These are phyloP conservation scores for Adansonia digitata DNA, from an alignment of 345 rosid genomes.

Conservation along the genomic window DNA sequence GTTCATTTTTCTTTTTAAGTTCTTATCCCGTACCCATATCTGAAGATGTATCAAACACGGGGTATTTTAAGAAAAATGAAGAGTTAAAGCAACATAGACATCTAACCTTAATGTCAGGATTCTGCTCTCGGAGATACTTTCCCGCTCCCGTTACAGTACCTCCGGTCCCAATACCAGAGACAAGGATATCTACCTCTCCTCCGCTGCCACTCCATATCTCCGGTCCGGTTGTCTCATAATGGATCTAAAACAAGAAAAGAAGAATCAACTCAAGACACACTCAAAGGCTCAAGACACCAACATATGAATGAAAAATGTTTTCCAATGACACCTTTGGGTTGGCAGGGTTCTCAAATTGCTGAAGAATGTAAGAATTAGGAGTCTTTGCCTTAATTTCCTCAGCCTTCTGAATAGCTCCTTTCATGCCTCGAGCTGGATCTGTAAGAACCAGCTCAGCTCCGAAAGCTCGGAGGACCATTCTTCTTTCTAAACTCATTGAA, in stretches of 20 bases:
- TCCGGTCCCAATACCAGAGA: conserved; percentile 78
- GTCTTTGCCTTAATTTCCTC: conserved; percentile 65
- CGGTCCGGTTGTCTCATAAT: conserved; percentile 70
- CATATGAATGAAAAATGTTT: not conserved
- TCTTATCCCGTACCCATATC: too few relatives aligned
- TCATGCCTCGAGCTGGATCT: conserved; percentile 75
- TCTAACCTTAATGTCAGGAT: conserved; percentile 59
- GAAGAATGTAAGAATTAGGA: conserved; percentile 60
- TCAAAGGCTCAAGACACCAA: not conserved
- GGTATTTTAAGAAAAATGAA: too few relatives aligned
- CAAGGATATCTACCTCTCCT: conserved; percentile 58
- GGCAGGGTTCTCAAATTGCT: conserved; percentile 73
- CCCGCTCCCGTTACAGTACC: conserved; percentile 73
- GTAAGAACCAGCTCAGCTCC: conserved; percentile 79
- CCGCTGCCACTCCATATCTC: conserved; percentile 65
- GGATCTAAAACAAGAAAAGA: conserved; percentile 39
- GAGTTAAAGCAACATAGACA: too few relatives aligned
- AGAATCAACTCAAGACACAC: not conserved
- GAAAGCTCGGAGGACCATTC: conserved; percentile 70
- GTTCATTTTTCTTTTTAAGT: too few relatives aligned
- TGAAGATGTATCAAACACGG: too few relatives aligned
- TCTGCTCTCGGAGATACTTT: conserved; percentile 66
- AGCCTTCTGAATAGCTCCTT: conserved; percentile 72
- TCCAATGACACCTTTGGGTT: conserved; percentile 59
- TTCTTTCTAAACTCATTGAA: conserved; percentile 81